Evolutionary conservation across 139 green algal species (phyloP).

Genomic region (Chlorella sp.): DNA sequence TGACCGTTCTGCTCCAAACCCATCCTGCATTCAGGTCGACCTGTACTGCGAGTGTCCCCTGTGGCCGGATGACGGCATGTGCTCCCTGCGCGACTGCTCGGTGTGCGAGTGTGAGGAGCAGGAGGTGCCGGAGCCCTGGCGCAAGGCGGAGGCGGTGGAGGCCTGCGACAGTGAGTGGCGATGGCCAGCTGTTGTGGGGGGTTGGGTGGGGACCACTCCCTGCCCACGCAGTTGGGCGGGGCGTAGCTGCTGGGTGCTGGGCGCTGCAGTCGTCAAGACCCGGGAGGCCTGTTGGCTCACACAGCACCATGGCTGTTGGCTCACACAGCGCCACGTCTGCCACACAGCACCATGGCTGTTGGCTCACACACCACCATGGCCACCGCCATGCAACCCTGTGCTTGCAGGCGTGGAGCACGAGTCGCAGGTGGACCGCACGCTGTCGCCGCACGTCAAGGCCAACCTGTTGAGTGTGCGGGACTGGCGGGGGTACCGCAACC

Average conservation of each 20-base stretch:
- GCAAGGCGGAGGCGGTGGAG: constrained; percentile 61
- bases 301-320: too few relatives aligned
- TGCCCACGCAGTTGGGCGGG: too few relatives aligned
- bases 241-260: too few relatives aligned
- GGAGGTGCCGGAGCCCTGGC: constrained; percentile 85
- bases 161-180: constrained; percentile 44
- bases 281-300: too few relatives aligned
- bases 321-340: too few relatives aligned
- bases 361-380: too few relatives aligned
- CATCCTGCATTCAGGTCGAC: constrained; percentile 79
- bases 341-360: too few relatives aligned
- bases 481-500: constrained; percentile 92
- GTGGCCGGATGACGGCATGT: constrained; percentile 97
- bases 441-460: constrained; percentile 51
- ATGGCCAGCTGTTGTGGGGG: not conserved
- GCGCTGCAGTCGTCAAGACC: too few relatives aligned
- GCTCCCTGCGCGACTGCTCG: constrained; percentile 78
- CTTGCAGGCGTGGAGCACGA: constrained; percentile 34
- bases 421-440: constrained; percentile 56
- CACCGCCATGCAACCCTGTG: too few relatives aligned
- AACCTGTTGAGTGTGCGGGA: constrained; percentile 61
- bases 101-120: constrained; percentile 89
- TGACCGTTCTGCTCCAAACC: too few relatives aligned
- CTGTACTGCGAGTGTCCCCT: constrained; percentile 95
- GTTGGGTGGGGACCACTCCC: too few relatives aligned